A percentile compares a stretch with the other conserved stretches of the same genome.
Conservation (phyloP, 352 stramenopile genomes). For the Pythium monospermum region DNA sequence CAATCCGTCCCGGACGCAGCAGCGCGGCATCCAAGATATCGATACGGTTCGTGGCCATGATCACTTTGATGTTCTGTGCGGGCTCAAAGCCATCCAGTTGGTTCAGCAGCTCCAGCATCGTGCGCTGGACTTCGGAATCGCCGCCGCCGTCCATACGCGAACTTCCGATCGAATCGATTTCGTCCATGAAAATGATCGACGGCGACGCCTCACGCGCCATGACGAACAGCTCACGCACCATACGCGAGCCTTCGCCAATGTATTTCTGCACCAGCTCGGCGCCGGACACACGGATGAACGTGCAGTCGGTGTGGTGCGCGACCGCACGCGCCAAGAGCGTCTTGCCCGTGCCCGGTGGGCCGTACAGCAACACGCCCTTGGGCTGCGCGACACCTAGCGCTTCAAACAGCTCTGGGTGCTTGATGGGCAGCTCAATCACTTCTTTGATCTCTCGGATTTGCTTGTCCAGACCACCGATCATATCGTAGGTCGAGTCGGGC, state of each 20-base stretch:
- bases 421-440: slow-evolving; percentile 99
- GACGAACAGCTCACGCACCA: slow-evolving; percentile 99
- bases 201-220: slow-evolving; percentile 97
- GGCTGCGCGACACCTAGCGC: slow-evolving; percentile 97
- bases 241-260: slow-evolving; percentile 98
- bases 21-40: slow-evolving; percentile 98
- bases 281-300: slow-evolving; percentile 99
- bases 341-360: slow-evolving; percentile 97
- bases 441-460: slow-evolving; percentile 99
- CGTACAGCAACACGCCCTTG: slow-evolving; percentile 95
- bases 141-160: slow-evolving; percentile 90
- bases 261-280: slow-evolving; percentile 99
- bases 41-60: slow-evolving; percentile 99
- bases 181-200: slow-evolving; percentile 99
- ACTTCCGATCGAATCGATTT: slow-evolving; percentile 99
- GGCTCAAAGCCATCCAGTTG: slow-evolving; percentile 97
- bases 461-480: slow-evolving; percentile 99
- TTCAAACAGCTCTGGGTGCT: slow-evolving; percentile 99
- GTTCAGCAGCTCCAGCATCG: slow-evolving; percentile 99
- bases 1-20: slow-evolving; percentile 96
- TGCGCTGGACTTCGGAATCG: slow-evolving; percentile 99
- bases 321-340: slow-evolving; percentile 97
- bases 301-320: slow-evolving; percentile 99
- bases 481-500: slow-evolving; percentile 99
- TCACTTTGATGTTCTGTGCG: slow-evolving; percentile 98